Percentiles rank a stretch among this genome's conserved stretches.
Conservation (phyloP, 345 rosid species). For the Gossypioides kirkii region DNA sequence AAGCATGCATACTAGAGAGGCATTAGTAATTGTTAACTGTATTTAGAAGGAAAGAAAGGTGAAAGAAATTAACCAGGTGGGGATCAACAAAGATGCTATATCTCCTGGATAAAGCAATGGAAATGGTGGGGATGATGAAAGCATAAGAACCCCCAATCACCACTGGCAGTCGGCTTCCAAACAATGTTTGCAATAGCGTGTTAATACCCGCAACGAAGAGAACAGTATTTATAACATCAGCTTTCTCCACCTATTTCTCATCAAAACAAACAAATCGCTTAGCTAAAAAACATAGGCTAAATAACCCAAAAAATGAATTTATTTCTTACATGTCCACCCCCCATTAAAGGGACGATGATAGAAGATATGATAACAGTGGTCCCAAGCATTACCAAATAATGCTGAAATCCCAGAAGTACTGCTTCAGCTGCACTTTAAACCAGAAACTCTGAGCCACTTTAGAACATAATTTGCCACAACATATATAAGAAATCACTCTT, state of each 20-base stretch:
- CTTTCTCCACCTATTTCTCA: constrained; percentile 62
- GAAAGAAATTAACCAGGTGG: constrained; percentile 38
- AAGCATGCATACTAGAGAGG: not conserved
- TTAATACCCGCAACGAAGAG: constrained; percentile 75
- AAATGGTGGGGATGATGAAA: constrained; percentile 58
- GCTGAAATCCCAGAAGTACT: constrained; percentile 71
- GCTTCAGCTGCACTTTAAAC: constrained; percentile 59
- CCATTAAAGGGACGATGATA: constrained; percentile 70
- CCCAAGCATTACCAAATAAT: constrained; percentile 89
- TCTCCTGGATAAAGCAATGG: constrained; percentile 52
- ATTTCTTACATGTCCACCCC: constrained; percentile 72
- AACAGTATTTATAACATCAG: constrained; percentile 63
- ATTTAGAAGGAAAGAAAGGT: not conserved
- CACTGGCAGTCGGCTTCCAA: constrained; percentile 80
- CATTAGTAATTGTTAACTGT: not conserved
- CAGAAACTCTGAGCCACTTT: not conserved
- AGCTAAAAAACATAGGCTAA: not conserved
- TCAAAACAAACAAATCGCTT: constrained; percentile 4
- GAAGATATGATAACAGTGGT: constrained; percentile 68
- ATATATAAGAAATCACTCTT: not conserved
- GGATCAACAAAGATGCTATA: constrained; percentile 36
- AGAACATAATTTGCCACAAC: not conserved
- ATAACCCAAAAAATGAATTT: not conserved
- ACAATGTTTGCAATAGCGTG: constrained; percentile 64
- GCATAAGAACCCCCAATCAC: constrained; percentile 78